These are phyloP conservation scores for Cryptococcus amylolentus DNA, from an alignment of 1,284 basidiomycete genomes.

Conservation along the genomic window DNA sequence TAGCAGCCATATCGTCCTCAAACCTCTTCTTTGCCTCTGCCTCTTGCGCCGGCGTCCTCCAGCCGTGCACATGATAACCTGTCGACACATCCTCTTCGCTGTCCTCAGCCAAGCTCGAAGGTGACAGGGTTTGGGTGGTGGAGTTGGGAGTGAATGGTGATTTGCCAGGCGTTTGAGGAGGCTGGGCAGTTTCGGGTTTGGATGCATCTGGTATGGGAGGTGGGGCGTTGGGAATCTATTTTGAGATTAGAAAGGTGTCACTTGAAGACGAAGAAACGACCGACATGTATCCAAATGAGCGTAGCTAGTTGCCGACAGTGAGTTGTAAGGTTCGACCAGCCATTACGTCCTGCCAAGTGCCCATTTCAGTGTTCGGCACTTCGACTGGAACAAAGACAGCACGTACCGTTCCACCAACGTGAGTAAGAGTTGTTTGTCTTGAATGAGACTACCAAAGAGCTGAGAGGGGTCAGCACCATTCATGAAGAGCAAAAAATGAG, in stretches of 20 bases:
- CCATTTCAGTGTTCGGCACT: not conserved
- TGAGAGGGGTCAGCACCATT: conserved; percentile 5
- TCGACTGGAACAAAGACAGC: not conserved
- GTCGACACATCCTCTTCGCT: too few relatives aligned
- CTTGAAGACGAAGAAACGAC: not conserved
- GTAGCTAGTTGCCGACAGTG: conserved; percentile 29
- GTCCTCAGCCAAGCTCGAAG: too few relatives aligned
- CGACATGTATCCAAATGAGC: conserved; percentile 31
- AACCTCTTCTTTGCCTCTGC: conserved; percentile 7
- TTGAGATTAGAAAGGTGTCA: not conserved
- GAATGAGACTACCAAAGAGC: conserved; percentile 35
- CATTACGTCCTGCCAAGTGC: conserved; percentile 20
- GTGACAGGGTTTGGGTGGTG: too few relatives aligned
- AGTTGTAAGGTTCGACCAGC: conserved; percentile 30
- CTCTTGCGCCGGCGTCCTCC: conserved; percentile 5
- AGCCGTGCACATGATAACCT: too few relatives aligned
- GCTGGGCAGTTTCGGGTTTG: not conserved
- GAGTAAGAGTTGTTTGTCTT: conserved; percentile 36
- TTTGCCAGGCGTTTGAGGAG: not conserved
- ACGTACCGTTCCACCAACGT: conserved; percentile 35
- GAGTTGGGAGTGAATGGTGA: too few relatives aligned
- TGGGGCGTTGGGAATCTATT: not conserved
- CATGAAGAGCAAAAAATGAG: not conserved
- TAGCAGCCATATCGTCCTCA: not conserved
- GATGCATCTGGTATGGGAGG: not conserved